These are phyloP conservation scores for Xylariaceae sp. DNA, from an alignment of 2,329 filamentous ascomycete genomes.

Conservation along the genomic window DNA sequence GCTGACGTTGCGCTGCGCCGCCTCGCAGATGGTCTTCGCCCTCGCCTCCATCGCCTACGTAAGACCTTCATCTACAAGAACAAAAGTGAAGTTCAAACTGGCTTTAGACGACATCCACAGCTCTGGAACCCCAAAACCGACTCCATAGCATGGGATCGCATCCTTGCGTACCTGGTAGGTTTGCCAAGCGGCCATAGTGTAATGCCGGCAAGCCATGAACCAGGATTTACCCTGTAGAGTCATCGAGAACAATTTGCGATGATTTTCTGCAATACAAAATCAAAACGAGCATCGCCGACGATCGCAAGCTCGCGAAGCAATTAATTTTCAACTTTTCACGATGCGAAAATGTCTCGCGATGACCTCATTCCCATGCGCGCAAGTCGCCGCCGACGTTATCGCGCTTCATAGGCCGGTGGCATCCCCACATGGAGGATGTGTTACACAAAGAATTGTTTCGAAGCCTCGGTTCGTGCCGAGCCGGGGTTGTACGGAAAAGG, in stretches of 20 bases:
- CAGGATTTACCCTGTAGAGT: background rate
- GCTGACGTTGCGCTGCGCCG: no score
- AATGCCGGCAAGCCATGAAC: background rate
- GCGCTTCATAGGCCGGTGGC: background rate
- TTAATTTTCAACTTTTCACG: background rate
- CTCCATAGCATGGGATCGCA: background rate
- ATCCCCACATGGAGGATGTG: background rate
- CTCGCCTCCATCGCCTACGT: background rate
- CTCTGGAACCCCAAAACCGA: background rate
- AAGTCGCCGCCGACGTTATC: background rate
- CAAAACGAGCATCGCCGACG: background rate
- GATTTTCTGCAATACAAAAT: background rate
- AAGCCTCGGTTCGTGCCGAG: conserved; percentile 15
- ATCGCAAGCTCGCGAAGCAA: background rate
- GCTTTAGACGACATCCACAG: background rate
- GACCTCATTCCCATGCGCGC: background rate
- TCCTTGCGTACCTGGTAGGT: background rate
- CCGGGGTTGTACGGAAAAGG: background rate
- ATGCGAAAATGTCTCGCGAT: background rate
- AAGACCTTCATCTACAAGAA: background rate
- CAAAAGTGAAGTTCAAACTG: background rate
- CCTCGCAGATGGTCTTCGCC: no score
- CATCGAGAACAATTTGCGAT: no score
- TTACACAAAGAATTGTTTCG: background rate
- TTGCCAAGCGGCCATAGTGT: background rate